Evolutionary conservation across 306 rosid genomes (phyloP), one percentile per base, ranked within the genome.

Genomic region (Malus orientalis): DNA sequence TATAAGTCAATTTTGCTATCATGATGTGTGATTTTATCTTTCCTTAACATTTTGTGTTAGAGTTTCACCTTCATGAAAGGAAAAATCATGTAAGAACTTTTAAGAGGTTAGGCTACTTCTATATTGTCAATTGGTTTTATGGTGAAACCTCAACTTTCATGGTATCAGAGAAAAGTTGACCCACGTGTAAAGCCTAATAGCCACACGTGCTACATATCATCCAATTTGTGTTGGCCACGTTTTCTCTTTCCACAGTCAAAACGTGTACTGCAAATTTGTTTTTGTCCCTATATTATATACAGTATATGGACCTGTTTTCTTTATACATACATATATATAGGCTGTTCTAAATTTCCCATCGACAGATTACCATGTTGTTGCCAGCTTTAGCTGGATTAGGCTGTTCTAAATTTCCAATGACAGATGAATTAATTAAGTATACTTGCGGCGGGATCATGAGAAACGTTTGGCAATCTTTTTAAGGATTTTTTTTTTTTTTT

Each of bases 91-190:
- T 32, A 32, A 32, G 0, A 32, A 1, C 0, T 32, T 32, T 4
- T 32, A 32, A 32, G 1, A 32, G 0, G 6, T 32, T 32, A 1
- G 1, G 0, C 1, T 32, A 32, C 6, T 32, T 0, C 0, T 0
- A 0, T 32, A 32, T 32, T 4, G 5, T 0, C 6, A 32, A 32
- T 32, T 32, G 6, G 0, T 32, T 32, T 32, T 32, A 32, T 32
- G 1, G 0, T 32, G 6, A 1, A 32, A 32, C 1, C 36, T 32
- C 36, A 32, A 32, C 1, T 4, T 32, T 32, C 1, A 32, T 32
- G 36, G 0, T 32, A 4, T 32, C 6, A 4, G 1, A 32, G 6
- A n/a, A 32, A 32, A 32, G 1, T 32, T 32, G 36, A 0, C 6
- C 4, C 4, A 32, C 36, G 6, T 30, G 36, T 32, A 32, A 32